Conservation (phyloP, 2,329 filamentous ascomycete genomes). For the Pestalotiopsis sp. region DNA sequence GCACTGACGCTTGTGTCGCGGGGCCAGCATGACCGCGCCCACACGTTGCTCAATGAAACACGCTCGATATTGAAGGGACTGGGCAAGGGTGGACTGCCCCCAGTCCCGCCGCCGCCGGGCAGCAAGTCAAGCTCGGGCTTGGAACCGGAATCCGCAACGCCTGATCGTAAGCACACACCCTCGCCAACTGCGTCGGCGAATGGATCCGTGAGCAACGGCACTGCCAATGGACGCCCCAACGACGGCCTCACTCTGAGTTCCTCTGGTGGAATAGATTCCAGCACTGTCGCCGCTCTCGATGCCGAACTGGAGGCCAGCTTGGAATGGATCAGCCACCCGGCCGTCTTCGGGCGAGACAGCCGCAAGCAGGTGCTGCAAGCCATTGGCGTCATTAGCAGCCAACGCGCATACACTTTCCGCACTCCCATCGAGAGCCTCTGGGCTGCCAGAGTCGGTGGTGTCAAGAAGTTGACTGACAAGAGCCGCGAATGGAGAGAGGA, state of each 20-base stretch:
- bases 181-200: constrained; percentile 55
- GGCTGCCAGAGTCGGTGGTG: constrained; percentile 80
- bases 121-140: constrained; percentile 43
- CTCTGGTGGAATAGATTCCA: constrained; percentile 75
- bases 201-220: constrained; percentile 42
- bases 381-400: constrained; percentile 94
- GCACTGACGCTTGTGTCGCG: constrained; percentile 88
- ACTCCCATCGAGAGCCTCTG: constrained; percentile 88
- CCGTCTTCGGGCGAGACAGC: constrained; percentile 90
- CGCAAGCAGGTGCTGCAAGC: constrained; percentile 95
- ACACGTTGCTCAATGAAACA: constrained; percentile 91
- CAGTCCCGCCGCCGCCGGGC: constrained; percentile 54
- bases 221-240: constrained; percentile 54
- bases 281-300: constrained; percentile 84
- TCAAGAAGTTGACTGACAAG: constrained; percentile 79
- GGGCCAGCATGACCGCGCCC: constrained; percentile 90
- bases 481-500: constrained; percentile 92
- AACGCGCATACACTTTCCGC: constrained; percentile 91
- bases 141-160: constrained; percentile 51
- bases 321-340: constrained; percentile 97
- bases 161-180: constrained; percentile 58
- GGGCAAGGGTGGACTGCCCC: constrained; percentile 91
- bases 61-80: constrained; percentile 94
- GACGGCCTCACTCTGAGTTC: constrained; percentile 60
- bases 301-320: constrained; percentile 86